Conservation (phyloP, 306 rosid genomes). For the Prunus persica region Prunus_persica_NCBIv2 NC_034016.1:15010501-15011000, state of each 20-base stretch:
- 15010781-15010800: not conserved
- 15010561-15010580: not conserved
- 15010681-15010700: not conserved
- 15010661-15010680: not conserved
- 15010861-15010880: constrained; percentile 46
- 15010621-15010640: too few relatives aligned
- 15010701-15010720: not conserved
- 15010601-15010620: too few relatives aligned
- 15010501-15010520: not conserved
- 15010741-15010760: not conserved
- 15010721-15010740: not conserved
- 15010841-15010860: constrained; percentile 42
- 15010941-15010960: constrained; percentile 10
- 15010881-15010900: constrained; percentile 46
- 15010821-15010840: constrained; percentile 43
- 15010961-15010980: constrained; percentile 8
- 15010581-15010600: not conserved
- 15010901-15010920: constrained; percentile 39
- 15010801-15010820: constrained; percentile 30
- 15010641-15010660: not conserved
- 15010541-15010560: not conserved
- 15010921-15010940: not conserved
- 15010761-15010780: too few relatives aligned
- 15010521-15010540: too few relatives aligned
- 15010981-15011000: not conserved